Evolutionary conservation across 345 rosid genomes (phyloP).

Genomic region (Gossypium ekmanianum): DNA sequence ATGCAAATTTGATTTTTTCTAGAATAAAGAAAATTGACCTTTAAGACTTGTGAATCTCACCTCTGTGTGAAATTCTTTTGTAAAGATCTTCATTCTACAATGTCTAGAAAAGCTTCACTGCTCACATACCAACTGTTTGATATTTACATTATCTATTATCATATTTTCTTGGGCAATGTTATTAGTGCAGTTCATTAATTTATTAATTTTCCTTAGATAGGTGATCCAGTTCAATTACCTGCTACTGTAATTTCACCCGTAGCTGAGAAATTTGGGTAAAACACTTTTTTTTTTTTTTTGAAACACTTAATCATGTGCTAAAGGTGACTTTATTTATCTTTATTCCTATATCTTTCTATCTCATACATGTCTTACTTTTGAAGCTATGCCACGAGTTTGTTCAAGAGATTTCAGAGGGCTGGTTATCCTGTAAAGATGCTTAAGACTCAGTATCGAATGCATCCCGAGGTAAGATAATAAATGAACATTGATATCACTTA

Average conservation of each 20-base stretch:
- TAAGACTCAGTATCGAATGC: slow-evolving; percentile 93
- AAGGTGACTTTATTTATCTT: background rate
- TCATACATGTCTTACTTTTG: slow-evolving; percentile 19
- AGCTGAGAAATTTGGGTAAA: slow-evolving; percentile 76
- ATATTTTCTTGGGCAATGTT: slow-evolving; percentile 9
- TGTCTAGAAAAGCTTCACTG: background rate
- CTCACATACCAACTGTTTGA: background rate
- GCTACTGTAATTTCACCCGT: slow-evolving; percentile 89
- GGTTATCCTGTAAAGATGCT: slow-evolving; percentile 95
- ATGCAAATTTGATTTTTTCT: background rate
- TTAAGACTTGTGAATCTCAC: background rate
- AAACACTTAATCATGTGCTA: slow-evolving; percentile 4
- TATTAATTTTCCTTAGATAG: slow-evolving; percentile 51
- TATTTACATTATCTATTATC: background rate
- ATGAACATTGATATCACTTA: background rate
- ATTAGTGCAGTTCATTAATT: slow-evolving; percentile 11
- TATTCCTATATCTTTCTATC: background rate
- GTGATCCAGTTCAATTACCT: slow-evolving; percentile 94
- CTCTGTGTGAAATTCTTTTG: background rate
- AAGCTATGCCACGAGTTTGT: slow-evolving; percentile 91
- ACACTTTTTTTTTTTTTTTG: background rate
- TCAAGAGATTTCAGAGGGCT: slow-evolving; percentile 91
- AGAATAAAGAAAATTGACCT: background rate
- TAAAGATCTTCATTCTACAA: background rate
- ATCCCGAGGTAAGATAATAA: slow-evolving; percentile 69